A percentile compares a stretch with the other conserved stretches of the same genome.
These are phyloP conservation scores for Myxozyma neglecta DNA, from an alignment of 805 yeast genomes.

Conservation along the genomic window DNA sequence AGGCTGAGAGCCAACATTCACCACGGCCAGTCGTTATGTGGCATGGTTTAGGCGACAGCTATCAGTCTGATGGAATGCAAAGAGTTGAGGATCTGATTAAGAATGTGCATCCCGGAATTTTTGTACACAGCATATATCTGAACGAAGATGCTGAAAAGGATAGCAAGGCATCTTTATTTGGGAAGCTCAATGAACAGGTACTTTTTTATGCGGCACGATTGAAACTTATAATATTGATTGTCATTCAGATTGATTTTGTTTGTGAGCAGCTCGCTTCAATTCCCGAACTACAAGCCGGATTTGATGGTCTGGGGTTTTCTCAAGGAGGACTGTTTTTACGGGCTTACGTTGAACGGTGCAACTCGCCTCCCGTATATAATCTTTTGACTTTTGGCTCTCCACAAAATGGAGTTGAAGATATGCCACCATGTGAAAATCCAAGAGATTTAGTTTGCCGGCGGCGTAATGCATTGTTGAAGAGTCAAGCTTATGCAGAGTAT, in stretches of 20 bases:
- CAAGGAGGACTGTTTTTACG: constrained; percentile 84
- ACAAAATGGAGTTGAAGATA: constrained; percentile 65
- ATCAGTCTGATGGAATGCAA: constrained; percentile 59
- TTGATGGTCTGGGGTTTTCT: constrained; percentile 75
- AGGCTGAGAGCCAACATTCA: background rate
- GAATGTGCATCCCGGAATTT: constrained; percentile 50
- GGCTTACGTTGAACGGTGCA: constrained; percentile 63
- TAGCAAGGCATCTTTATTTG: constrained; percentile 56
- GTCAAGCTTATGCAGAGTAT: constrained; percentile 58
- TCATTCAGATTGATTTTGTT: constrained; percentile 45
- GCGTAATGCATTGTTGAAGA: constrained; percentile 55
- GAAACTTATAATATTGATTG: background rate
- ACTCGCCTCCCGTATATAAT: constrained; percentile 46
- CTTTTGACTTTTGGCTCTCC: constrained; percentile 80
- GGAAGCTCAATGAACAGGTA: constrained; percentile 55
- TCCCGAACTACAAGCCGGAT: constrained; percentile 53
- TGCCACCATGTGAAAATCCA: constrained; percentile 51
- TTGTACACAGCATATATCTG: constrained; percentile 55
- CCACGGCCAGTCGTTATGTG: constrained; percentile 63
- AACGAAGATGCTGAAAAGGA: constrained; percentile 54
- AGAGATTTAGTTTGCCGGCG: constrained; percentile 60
- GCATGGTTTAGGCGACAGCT: constrained; percentile 84
- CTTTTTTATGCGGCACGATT: background rate
- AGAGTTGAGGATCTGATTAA: constrained; percentile 48
- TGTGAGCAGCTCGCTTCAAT: constrained; percentile 54